Evolutionary conservation across 495 filamentous ascomycete species (phyloP).

Genomic region (Corynascus novoguineensis): DNA sequence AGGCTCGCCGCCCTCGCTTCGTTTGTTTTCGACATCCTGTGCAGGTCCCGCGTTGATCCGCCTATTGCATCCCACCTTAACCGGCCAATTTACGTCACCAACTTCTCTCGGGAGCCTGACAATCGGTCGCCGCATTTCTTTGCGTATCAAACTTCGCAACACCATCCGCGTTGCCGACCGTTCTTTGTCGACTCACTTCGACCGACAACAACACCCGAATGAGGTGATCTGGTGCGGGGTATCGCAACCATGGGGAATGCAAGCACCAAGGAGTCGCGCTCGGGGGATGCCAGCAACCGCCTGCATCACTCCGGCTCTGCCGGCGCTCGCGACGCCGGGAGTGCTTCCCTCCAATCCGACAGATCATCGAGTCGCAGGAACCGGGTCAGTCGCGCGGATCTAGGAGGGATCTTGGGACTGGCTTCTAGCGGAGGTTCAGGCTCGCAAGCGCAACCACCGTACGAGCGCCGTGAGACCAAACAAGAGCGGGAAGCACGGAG

Average conservation of each 20-base stretch:
- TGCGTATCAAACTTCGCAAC: not conserved
- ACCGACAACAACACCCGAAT: constrained; percentile 10
- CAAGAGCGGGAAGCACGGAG: constrained; percentile 85
- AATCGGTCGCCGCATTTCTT: not conserved
- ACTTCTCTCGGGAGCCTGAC: not conserved
- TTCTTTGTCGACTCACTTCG: not conserved
- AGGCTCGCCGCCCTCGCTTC: not conserved
- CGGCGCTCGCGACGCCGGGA: constrained; percentile 13
- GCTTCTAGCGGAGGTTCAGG: constrained; percentile 18
- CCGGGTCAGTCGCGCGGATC: constrained; percentile 26
- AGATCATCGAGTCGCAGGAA: constrained; percentile 24
- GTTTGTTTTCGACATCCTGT: constrained; percentile 1
- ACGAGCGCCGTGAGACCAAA: constrained; percentile 72
- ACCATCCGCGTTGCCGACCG: not conserved
- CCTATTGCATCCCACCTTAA: not conserved
- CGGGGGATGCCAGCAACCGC: constrained; percentile 24
- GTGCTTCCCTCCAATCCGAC: constrained; percentile 20
- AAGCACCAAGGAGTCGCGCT: constrained; percentile 32
- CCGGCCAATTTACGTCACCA: constrained; percentile 7
- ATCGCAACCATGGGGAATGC: constrained; percentile 28
- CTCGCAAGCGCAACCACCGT: constrained; percentile 29
- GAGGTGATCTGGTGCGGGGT: constrained; percentile 5
- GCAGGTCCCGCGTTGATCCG: constrained; percentile 9
- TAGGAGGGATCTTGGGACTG: constrained; percentile 24
- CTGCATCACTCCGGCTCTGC: constrained; percentile 16